A percentile compares a stretch with the other conserved stretches of the same genome.
These are phyloP conservation scores for Boletus semigastroideus DNA, from an alignment of 1,284 basidiomycete genomes.

Conservation along the genomic window DNA sequence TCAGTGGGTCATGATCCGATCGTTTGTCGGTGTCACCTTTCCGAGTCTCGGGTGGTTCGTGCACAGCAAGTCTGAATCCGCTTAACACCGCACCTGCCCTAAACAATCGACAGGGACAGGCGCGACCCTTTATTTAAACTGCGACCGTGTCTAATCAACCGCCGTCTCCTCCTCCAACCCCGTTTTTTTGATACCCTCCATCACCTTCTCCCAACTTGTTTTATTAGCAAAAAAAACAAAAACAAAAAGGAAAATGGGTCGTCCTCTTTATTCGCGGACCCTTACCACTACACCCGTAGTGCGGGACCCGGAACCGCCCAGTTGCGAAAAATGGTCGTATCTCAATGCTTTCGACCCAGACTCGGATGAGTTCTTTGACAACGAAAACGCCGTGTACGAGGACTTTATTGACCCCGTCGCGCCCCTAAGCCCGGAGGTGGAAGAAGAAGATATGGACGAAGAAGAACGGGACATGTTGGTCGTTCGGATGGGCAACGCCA, in stretches of 20 bases:
- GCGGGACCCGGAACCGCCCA: slow-evolving; percentile 45
- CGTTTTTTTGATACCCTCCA: slow-evolving; percentile 9
- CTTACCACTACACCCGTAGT: slow-evolving; percentile 43
- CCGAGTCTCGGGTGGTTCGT: too few relatives aligned
- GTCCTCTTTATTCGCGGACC: slow-evolving; percentile 59
- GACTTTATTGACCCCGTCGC: slow-evolving; percentile 51
- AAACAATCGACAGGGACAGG: slow-evolving; percentile 17
- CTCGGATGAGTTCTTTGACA: slow-evolving; percentile 69
- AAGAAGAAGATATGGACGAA: slow-evolving; percentile 29
- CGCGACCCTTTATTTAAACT: slow-evolving; percentile 17
- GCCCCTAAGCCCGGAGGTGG: slow-evolving; percentile 17
- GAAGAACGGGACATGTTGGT: slow-evolving; percentile 26
- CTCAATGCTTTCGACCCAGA: slow-evolving; percentile 77
- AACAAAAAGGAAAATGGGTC: slow-evolving; percentile 54
- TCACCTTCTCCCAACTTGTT: slow-evolving; percentile 17
- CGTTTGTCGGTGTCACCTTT: too few relatives aligned
- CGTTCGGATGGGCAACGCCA: slow-evolving; percentile 27
- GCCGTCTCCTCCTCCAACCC: neutral
- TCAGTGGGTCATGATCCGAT: too few relatives aligned
- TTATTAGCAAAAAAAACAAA: slow-evolving; percentile 29
- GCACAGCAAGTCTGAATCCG: slow-evolving; percentile 8
- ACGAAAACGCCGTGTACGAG: slow-evolving; percentile 62
- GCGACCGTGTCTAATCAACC: neutral
- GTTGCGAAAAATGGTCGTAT: slow-evolving; percentile 61
- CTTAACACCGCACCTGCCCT: slow-evolving; percentile 35